Percentiles rank a stretch among this genome's conserved stretches.
Evolutionary conservation across 306 rosid species (phyloP).

Genomic region (Quercus bicolor): DNA sequence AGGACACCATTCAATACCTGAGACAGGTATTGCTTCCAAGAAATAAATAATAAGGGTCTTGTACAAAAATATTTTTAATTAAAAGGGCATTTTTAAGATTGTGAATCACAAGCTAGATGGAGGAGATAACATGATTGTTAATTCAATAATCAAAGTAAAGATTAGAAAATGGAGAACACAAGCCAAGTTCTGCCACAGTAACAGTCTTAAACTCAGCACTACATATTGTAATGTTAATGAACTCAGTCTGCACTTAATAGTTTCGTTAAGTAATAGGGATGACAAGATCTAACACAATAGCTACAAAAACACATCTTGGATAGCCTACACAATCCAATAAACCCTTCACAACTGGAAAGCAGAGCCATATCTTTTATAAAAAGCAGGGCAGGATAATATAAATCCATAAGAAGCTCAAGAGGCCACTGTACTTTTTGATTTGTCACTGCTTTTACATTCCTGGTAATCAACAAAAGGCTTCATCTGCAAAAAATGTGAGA

Average conservation of each 20-base stretch:
- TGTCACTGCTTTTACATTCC: not conserved
- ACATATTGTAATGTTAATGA: too few species aligned
- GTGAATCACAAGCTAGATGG: not conserved
- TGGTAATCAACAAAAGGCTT: not conserved
- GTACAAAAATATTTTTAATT: not conserved
- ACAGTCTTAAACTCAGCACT: too few species aligned
- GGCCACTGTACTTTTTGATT: not conserved
- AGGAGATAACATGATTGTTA: not conserved
- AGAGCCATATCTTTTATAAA: not conserved
- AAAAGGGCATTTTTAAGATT: not conserved
- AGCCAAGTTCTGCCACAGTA: too few species aligned
- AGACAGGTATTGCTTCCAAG: not conserved
- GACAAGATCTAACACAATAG: not conserved
- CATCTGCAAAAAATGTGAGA: not conserved
- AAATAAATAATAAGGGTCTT: not conserved
- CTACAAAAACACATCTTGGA: not conserved
- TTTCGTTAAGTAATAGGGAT: not conserved
- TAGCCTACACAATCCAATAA: not conserved
- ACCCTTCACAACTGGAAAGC: not conserved
- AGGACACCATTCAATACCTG: not conserved
- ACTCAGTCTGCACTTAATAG: not conserved
- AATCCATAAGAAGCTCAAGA: not conserved
- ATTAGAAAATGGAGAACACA: too few species aligned
- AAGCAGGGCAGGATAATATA: not conserved
- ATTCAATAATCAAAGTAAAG: not conserved